Base-by-base conservation (phyloP, 2,329 filamentous ascomycete species). In the Alternaria angustiovoidea region DNA sequence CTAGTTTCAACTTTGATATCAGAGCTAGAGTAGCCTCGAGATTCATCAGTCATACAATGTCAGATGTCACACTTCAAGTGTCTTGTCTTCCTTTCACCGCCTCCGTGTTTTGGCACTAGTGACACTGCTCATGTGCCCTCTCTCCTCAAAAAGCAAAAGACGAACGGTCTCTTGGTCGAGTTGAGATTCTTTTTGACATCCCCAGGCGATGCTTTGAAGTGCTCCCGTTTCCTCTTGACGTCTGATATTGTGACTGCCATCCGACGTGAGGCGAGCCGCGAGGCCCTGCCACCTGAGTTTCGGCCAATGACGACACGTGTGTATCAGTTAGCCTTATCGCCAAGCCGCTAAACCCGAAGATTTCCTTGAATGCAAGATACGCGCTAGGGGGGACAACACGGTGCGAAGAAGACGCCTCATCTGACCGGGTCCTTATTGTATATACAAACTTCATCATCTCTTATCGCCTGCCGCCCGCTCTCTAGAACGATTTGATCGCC, bases 331-430 rank as follows among this genome's bases (percentile, higher is more conserved):
- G 39, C 54, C 14, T 9, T 30, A 52, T 18, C 20, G 58, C 58
- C 58, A 61, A 61, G 58, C 41, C 58, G 30, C 58, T 61, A 61
- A 36, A 22, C 57, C 57, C 8, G 48, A 48, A 36, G 36, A 43
- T 55, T n/a, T 49, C 46, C 44, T n/a, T 32, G 38, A 24, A 44
- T 44, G 44, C 39, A 38, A 32, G 44, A 44, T 51, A 26, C 57
- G 28, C 52, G 51, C 57, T 59, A 59, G 32, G 44, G 56, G 52
- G 52, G 57, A 57, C 65, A 67, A 58, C 65, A 67, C 51, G 65
- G 65, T 67, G 52, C 62, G 51, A 65, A 53, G 30, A 34, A 39
- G 38, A 51, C 54, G 58, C 36, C 34, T 55, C 59, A 55, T 51
- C 64, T 53, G 53, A 57, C 60, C 56, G 51, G 44, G 44, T 43